Evolutionary conservation across 441 rosid species (phyloP).

Genomic region (Theobroma grandiflorum): DNA sequence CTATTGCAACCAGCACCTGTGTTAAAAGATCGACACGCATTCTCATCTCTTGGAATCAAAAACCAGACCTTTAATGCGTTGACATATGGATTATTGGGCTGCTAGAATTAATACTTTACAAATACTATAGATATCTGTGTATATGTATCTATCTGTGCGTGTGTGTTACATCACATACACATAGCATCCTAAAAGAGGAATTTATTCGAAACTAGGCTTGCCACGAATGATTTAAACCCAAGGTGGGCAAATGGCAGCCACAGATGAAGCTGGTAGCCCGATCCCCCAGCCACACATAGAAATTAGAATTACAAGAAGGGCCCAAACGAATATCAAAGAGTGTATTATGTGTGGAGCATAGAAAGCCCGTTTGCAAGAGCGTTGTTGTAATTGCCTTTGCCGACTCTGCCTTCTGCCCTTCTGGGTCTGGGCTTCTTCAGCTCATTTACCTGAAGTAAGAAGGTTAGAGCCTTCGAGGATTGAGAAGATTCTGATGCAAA

Average conservation of each 20-base stretch:
- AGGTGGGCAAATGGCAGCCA: neutral
- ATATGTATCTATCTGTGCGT: no score
- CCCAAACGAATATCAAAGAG: neutral
- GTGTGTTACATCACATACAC: no score
- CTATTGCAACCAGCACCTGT: no score
- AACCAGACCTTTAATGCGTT: no score
- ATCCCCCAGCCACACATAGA: neutral
- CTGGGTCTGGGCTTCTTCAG: constrained; percentile 15
- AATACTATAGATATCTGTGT: no score
- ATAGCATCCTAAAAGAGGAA: no score
- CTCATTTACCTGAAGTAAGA: neutral
- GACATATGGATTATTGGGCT: no score
- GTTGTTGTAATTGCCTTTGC: neutral
- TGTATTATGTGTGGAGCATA: neutral
- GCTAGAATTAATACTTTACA: no score
- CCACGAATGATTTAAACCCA: neutral
- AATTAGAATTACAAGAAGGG: neutral
- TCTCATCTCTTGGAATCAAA: no score
- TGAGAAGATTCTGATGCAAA: constrained; percentile 38
- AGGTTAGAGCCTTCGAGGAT: neutral
- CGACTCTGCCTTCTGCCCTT: neutral
- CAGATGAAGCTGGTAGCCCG: neutral
- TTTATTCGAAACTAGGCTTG: neutral
- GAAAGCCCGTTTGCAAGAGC: constrained; percentile 8
- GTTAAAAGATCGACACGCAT: no score